A percentile compares a stretch with the other conserved stretches of the same genome.
Evolutionary conservation across 345 rosid genomes (phyloP).

Genomic region (Populus davidiana): DNA sequence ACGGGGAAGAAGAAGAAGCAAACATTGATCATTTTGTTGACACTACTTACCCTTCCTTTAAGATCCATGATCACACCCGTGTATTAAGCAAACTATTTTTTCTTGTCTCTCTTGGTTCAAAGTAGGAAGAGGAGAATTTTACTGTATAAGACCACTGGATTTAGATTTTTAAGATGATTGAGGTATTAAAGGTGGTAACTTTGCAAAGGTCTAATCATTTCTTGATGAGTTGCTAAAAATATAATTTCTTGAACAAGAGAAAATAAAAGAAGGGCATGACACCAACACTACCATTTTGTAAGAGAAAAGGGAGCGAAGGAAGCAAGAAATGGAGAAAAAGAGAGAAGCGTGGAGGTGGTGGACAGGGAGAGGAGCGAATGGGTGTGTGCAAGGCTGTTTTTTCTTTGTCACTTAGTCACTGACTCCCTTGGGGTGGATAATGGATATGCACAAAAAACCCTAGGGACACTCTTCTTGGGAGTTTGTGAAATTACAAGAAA

Average conservation of each 20-base stretch:
- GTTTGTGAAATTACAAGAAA: slow-evolving; percentile 24
- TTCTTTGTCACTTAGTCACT: too few species aligned
- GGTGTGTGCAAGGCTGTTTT: too few species aligned
- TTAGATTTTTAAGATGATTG: neutral
- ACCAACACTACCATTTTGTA: too few species aligned
- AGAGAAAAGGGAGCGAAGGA: too few species aligned
- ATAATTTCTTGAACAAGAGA: too few species aligned
- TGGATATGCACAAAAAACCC: slow-evolving; percentile 27
- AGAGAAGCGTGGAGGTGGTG: neutral
- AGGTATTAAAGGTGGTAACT: too few species aligned
- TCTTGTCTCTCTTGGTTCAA: too few species aligned
- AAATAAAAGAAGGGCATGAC: too few species aligned
- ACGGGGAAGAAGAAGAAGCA: neutral
- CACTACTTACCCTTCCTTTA: slow-evolving; percentile 11
- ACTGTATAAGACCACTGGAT: neutral
- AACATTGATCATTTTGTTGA: neutral
- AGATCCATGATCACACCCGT: slow-evolving; percentile 22
- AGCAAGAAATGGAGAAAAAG: neutral
- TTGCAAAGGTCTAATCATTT: neutral
- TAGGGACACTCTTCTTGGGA: neutral
- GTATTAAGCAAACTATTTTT: neutral
- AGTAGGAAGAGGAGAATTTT: too few species aligned
- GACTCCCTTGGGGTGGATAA: neutral
- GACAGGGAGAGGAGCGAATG: too few species aligned
- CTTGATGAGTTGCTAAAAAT: neutral